phyloP scores from a whole-genome alignment of 331 rosid species.

The Malus hybrid region DNA sequence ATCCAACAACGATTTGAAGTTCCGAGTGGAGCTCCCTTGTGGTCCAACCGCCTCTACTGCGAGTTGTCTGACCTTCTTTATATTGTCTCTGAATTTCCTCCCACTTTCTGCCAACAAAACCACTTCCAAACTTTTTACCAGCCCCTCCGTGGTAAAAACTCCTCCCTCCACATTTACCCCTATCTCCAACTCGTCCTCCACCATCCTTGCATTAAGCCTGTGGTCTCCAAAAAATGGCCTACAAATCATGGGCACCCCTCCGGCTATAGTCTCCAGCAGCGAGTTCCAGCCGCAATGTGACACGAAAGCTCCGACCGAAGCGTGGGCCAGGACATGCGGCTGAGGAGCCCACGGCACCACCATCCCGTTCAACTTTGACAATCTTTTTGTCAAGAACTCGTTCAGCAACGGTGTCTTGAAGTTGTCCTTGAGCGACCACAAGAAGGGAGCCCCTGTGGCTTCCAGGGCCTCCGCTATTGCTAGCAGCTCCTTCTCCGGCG shows the following conservation, averaged over 20 bases:
- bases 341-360: conserved; percentile 29
- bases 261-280: conserved; percentile 19
- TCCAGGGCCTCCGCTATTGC: conserved; percentile 19
- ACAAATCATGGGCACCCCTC: conserved; percentile 32
- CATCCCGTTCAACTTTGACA: neutral
- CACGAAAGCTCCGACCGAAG: conserved; percentile 16
- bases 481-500: conserved; percentile 21
- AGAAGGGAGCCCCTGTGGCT: conserved; percentile 9
- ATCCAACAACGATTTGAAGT: conserved; percentile 12
- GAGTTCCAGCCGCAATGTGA: conserved; percentile 35
- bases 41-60: conserved; percentile 11
- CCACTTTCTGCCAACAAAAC: conserved; percentile 9
- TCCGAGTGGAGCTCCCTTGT: conserved; percentile 18
- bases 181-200: conserved; percentile 18
- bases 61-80: neutral
- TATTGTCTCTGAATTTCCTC: conserved; percentile 18
- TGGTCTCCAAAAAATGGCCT: conserved; percentile 39
- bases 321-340: conserved; percentile 5
- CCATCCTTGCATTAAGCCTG: conserved; percentile 17
- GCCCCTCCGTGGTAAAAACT: conserved; percentile 11
- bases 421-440: conserved; percentile 18
- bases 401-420: neutral
- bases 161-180: conserved; percentile 22
- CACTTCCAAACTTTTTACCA: neutral
- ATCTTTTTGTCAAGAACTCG: conserved; percentile 7